phyloP scores from a whole-genome alignment of 306 rosid species.

The Pterocarpus santalinus region DNA sequence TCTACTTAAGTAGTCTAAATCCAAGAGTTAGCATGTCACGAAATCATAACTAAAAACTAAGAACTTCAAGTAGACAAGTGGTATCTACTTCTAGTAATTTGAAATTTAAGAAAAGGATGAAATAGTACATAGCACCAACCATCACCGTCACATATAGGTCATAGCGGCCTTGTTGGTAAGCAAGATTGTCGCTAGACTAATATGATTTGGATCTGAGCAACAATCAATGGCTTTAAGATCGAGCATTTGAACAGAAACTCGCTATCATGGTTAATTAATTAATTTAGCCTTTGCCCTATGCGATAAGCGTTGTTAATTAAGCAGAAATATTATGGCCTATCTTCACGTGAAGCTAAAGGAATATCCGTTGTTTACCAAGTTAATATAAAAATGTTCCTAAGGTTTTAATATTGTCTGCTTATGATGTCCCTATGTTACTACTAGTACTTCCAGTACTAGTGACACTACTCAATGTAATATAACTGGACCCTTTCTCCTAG shows the following conservation, averaged over 20 bases:
- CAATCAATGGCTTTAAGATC: conserved; percentile 41
- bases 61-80: background rate
- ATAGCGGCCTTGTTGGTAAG: conserved; percentile 30
- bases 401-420: conserved; percentile 14
- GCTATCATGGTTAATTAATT: background rate
- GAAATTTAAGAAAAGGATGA: conserved; percentile 31
- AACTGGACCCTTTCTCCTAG: conserved; percentile 30
- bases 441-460: background rate
- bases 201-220: conserved; percentile 12
- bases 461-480: conserved; percentile 16
- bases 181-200: conserved; percentile 40
- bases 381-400: conserved; percentile 10
- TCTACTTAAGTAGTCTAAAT: conserved; percentile 10
- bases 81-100: conserved; percentile 23
- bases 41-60: conserved; percentile 13
- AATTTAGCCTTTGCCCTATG: conserved; percentile 9
- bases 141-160: conserved; percentile 12
- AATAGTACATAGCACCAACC: conserved; percentile 28
- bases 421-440: background rate
- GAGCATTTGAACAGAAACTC: conserved; percentile 45
- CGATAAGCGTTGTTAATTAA: conserved; percentile 16
- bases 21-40: conserved; percentile 41
- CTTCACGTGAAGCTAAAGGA: conserved; percentile 35
- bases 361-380: background rate
- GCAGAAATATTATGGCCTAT: conserved; percentile 2